These are phyloP conservation scores for Trichoderma koningiopsis DNA, from an alignment of 2,329 filamentous ascomycete genomes.

Conservation along the genomic window DNA sequence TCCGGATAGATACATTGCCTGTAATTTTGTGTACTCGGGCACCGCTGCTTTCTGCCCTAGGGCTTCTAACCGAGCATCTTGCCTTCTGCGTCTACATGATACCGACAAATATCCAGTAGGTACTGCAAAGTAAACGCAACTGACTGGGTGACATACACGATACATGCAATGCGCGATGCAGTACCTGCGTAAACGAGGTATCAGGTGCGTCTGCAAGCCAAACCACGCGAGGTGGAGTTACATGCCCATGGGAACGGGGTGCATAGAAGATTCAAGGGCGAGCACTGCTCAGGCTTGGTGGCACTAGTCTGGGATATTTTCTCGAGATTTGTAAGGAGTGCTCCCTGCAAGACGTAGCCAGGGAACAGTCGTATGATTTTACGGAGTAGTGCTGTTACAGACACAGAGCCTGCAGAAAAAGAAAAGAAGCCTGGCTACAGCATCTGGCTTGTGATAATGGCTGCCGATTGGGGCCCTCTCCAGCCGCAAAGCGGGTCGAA, in stretches of 20 bases:
- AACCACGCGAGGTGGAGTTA: not conserved
- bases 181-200: conserved; percentile 7
- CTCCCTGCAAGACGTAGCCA: not conserved
- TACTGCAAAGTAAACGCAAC: not conserved
- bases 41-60: not conserved
- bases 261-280: not conserved
- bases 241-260: not conserved
- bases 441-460: not conserved
- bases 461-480: not conserved
- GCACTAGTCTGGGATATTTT: not conserved
- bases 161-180: conserved; percentile 1
- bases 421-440: not conserved
- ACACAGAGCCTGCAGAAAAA: not conserved
- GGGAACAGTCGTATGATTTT: not conserved
- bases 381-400: not conserved
- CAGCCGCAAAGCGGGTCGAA: conserved; percentile 15
- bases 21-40: not conserved
- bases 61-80: not conserved
- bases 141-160: not conserved
- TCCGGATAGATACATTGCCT: not conserved
- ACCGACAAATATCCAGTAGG: not conserved
- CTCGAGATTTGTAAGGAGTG: not conserved
- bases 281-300: not conserved
- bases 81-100: not conserved
- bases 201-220: conserved; percentile 7